Evolutionary conservation across 495 filamentous ascomycete species (phyloP).

Genomic region (Evernia prunastri): DNA sequence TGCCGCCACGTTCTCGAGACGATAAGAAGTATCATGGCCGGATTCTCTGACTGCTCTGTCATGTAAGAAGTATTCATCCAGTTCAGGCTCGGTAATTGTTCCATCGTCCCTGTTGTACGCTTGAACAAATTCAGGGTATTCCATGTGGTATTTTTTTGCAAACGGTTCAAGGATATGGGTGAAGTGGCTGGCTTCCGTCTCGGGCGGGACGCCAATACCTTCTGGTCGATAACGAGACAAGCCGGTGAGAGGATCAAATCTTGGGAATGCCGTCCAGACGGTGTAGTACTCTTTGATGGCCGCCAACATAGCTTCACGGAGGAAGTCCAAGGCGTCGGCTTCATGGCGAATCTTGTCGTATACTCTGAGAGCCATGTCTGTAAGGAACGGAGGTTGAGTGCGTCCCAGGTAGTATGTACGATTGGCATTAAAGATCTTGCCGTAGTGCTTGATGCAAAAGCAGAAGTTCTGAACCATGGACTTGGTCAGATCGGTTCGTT

Average conservation of each 20-base stretch:
- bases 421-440: slow-evolving; percentile 94
- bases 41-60: slow-evolving; percentile 91
- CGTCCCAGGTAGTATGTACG: slow-evolving; percentile 88
- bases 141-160: slow-evolving; percentile 73
- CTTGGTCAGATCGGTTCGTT: slow-evolving; percentile 72
- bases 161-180: slow-evolving; percentile 79
- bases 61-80: slow-evolving; percentile 94
- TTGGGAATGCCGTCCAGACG: slow-evolving; percentile 78
- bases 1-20: slow-evolving; percentile 78
- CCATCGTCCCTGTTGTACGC: slow-evolving; percentile 67
- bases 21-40: slow-evolving; percentile 92
- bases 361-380: slow-evolving; percentile 89
- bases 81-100: slow-evolving; percentile 67
- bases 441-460: slow-evolving; percentile 96
- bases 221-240: slow-evolving; percentile 78
- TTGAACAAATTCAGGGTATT: slow-evolving; percentile 71
- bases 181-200: slow-evolving; percentile 88
- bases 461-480: slow-evolving; percentile 93
- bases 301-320: slow-evolving; percentile 69
- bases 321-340: slow-evolving; percentile 66
- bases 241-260: slow-evolving; percentile 69
- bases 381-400: slow-evolving; percentile 93
- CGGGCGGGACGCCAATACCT: slow-evolving; percentile 82
- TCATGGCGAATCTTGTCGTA: slow-evolving; percentile 85
- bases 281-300: slow-evolving; percentile 95